These are phyloP conservation scores for Fusarium stilboides DNA, from an alignment of 2,329 filamentous ascomycete species.

Conservation along the genomic window DNA sequence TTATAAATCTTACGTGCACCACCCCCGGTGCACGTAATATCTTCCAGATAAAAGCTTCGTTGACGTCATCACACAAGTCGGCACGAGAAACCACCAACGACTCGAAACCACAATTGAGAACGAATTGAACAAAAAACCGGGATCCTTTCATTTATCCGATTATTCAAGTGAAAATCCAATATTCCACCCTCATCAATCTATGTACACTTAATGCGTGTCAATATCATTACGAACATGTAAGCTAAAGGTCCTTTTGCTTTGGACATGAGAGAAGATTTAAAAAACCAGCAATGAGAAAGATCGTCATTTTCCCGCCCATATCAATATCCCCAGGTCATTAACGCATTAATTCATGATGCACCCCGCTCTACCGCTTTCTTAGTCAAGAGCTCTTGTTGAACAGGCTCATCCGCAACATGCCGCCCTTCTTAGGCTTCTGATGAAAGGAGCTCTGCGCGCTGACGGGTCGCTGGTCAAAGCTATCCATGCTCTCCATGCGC, in stretches of 20 bases:
- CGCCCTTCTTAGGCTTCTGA: slow-evolving; percentile 38
- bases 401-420: slow-evolving; percentile 43
- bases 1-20: no score
- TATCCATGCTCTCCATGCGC: slow-evolving; percentile 46
- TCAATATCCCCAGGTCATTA: slow-evolving; percentile 32
- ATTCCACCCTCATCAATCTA: slow-evolving; percentile 10
- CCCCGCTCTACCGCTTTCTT: neutral
- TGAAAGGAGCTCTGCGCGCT: slow-evolving; percentile 44
- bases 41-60: neutral
- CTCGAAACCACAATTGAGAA: no score
- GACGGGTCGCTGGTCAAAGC: slow-evolving; percentile 42
- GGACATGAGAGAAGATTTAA: neutral
- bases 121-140: no score
- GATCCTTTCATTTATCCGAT: neutral
- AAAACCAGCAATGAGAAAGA: slow-evolving; percentile 15
- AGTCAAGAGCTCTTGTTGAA: slow-evolving; percentile 42
- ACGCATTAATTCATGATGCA: slow-evolving; percentile 38
- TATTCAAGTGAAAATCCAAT: neutral
- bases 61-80: neutral
- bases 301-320: slow-evolving; percentile 19
- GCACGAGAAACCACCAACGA: no score
- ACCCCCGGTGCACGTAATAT: no score
- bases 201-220: slow-evolving; percentile 19
- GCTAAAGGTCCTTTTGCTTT: slow-evolving; percentile 12
- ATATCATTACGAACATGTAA: slow-evolving; percentile 35